Conservation (phyloP, 768 basidiomycete species). For the Lactifluus hygrophoroides region DNA sequence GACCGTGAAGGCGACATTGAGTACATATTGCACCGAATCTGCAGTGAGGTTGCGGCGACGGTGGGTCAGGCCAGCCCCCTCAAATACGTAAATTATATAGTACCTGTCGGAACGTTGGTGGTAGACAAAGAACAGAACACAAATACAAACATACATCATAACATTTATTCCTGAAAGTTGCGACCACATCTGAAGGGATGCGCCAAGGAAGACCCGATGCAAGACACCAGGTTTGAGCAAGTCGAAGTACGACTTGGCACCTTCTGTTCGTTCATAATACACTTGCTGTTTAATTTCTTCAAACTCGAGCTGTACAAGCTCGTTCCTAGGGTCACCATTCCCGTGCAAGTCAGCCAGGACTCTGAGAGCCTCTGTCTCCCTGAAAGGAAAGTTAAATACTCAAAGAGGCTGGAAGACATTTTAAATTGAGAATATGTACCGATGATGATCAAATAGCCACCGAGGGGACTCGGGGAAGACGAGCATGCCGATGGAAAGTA, state of each 20-base stretch:
- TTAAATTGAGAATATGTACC: conserved; percentile 27
- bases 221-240: conserved; percentile 57
- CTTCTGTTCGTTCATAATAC: conserved; percentile 55
- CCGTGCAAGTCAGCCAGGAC: conserved; percentile 72
- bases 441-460: conserved; percentile 57
- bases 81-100: conserved; percentile 60
- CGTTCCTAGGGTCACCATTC: conserved; percentile 44
- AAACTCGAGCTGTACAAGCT: conserved; percentile 61
- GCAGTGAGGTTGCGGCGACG: conserved; percentile 69
- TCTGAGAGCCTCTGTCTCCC: conserved; percentile 55
- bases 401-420: neutral
- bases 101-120: conserved; percentile 33
- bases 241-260: conserved; percentile 62
- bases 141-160: conserved; percentile 53
- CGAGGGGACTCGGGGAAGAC: conserved; percentile 65
- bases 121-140: neutral
- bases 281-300: conserved; percentile 54
- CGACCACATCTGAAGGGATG: conserved; percentile 72
- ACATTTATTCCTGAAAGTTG: conserved; percentile 73
- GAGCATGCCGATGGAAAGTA: conserved; percentile 60
- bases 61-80: conserved; percentile 69
- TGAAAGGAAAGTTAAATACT: conserved; percentile 18
- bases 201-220: conserved; percentile 63
- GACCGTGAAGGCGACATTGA: conserved; percentile 35
- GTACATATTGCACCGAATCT: conserved; percentile 51